phyloP scores from a whole-genome alignment of 2,329 filamentous ascomycete species.

The Aspergillus melleus region DNA sequence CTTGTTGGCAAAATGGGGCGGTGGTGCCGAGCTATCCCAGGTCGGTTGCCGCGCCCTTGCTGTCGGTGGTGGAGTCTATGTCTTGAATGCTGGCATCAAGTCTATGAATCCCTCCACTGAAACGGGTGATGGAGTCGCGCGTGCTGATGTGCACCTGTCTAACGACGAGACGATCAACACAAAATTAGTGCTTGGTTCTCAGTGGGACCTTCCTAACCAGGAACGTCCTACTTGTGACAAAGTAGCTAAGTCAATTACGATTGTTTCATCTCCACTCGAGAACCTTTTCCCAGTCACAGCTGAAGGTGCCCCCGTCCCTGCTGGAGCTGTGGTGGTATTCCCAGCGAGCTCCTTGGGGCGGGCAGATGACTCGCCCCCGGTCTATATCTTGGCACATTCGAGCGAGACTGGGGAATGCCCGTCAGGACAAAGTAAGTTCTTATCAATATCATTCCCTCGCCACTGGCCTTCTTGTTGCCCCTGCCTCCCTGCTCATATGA shows the following conservation, averaged over 20 bases:
- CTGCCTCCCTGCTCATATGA: slow-evolving; percentile 61
- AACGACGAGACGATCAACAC: slow-evolving; percentile 39
- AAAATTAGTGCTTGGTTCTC: slow-evolving; percentile 38
- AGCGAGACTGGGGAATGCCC: slow-evolving; percentile 94
- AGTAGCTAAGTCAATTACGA: slow-evolving; percentile 63
- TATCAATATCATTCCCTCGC: no score
- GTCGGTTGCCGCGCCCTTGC: slow-evolving; percentile 87
- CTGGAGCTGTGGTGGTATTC: slow-evolving; percentile 57
- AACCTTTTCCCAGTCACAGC: slow-evolving; percentile 68
- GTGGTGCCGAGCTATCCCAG: slow-evolving; percentile 83
- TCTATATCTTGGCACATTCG: slow-evolving; percentile 72
- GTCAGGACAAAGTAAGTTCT: slow-evolving; percentile 78
- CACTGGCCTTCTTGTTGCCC: slow-evolving; percentile 15
- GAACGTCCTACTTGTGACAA: slow-evolving; percentile 27
- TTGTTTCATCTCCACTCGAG: slow-evolving; percentile 67
- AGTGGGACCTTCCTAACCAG: slow-evolving; percentile 37
- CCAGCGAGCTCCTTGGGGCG: slow-evolving; percentile 31
- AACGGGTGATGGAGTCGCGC: slow-evolving; percentile 16
- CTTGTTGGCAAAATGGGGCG: slow-evolving; percentile 90
- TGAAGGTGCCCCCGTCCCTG: slow-evolving; percentile 75
- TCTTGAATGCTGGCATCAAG: slow-evolving; percentile 71
- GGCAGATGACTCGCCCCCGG: slow-evolving; percentile 44
- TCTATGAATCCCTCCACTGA: slow-evolving; percentile 21
- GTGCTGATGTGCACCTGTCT: slow-evolving; percentile 33
- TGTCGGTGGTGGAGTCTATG: slow-evolving; percentile 88